These are phyloP conservation scores for Amorphotheca resinae DNA, from an alignment of 495 filamentous ascomycete species.

Conservation along the genomic window DNA sequence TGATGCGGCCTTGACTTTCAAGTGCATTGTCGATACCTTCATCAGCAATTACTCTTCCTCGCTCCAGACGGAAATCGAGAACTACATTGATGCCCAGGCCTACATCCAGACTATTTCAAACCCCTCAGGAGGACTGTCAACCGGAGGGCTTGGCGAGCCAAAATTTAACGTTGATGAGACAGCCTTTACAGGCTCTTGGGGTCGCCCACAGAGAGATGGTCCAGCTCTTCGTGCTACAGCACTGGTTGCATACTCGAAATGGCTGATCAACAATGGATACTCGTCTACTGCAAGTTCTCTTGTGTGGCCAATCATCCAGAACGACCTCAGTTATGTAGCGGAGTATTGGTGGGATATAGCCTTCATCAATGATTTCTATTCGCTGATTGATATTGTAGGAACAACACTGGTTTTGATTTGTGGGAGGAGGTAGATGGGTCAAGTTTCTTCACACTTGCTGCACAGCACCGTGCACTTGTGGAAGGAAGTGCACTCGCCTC, in stretches of 20 bases:
- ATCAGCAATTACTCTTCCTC: slow-evolving; percentile 25
- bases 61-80: slow-evolving; percentile 33
- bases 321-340: slow-evolving; percentile 47
- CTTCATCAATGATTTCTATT: not conserved
- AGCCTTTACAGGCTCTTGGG: slow-evolving; percentile 45
- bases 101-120: slow-evolving; percentile 40
- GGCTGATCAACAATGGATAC: slow-evolving; percentile 24
- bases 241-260: slow-evolving; percentile 31
- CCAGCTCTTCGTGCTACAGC: slow-evolving; percentile 39
- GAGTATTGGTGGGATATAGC: slow-evolving; percentile 53
- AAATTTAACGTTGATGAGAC: slow-evolving; percentile 44
- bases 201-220: slow-evolving; percentile 51
- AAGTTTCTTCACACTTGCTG: slow-evolving; percentile 49
- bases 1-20: slow-evolving; percentile 44
- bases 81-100: slow-evolving; percentile 42
- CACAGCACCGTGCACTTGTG: slow-evolving; percentile 33
- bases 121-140: slow-evolving; percentile 38
- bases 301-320: slow-evolving; percentile 42
- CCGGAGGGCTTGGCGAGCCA: slow-evolving; percentile 46
- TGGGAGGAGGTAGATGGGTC: slow-evolving; percentile 44
- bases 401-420: slow-evolving; percentile 33
- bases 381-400: slow-evolving; percentile 23
- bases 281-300: slow-evolving; percentile 23
- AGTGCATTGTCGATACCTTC: slow-evolving; percentile 40
- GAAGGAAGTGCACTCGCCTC: slow-evolving; percentile 23